Evolutionary conservation across 2,329 filamentous ascomycete species (phyloP).

Genomic region (Aspergillus tanneri): DNA sequence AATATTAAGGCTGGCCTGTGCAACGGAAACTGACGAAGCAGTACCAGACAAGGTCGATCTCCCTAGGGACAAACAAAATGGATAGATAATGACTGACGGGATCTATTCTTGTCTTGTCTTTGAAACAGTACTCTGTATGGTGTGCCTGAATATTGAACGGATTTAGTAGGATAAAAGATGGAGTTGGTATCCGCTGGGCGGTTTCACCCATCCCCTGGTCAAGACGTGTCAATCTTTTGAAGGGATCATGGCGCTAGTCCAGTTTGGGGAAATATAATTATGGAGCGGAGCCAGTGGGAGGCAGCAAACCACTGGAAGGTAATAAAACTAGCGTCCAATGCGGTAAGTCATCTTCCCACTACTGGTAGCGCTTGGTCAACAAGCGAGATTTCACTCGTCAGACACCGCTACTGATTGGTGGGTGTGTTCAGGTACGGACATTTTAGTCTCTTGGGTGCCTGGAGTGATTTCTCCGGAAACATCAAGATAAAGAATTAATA

Average conservation of each 20-base stretch:
- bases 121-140: not conserved
- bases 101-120: not conserved
- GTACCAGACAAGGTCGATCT: not conserved
- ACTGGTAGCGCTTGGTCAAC: constrained; percentile 20
- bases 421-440: constrained; percentile 20
- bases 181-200: too few relatives aligned
- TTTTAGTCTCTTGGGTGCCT: constrained; percentile 17
- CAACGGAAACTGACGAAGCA: not conserved
- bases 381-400: constrained; percentile 26
- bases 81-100: not conserved
- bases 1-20: not conserved
- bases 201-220: constrained; percentile 10
- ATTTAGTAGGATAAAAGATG: too few relatives aligned
- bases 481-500: not conserved
- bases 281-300: not conserved
- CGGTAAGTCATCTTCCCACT: constrained; percentile 7
- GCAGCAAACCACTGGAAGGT: constrained; percentile 1
- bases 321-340: constrained; percentile 18
- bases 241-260: constrained; percentile 16
- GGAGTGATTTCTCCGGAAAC: constrained; percentile 6
- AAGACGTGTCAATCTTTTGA: constrained; percentile 20
- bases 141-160: not conserved
- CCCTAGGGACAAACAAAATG: not conserved
- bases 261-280: not conserved
- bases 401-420: constrained; percentile 17